Evolutionary conservation across 192 early-diverging fungal species (phyloP).

Genomic region (Oehlia diaphana): DNA sequence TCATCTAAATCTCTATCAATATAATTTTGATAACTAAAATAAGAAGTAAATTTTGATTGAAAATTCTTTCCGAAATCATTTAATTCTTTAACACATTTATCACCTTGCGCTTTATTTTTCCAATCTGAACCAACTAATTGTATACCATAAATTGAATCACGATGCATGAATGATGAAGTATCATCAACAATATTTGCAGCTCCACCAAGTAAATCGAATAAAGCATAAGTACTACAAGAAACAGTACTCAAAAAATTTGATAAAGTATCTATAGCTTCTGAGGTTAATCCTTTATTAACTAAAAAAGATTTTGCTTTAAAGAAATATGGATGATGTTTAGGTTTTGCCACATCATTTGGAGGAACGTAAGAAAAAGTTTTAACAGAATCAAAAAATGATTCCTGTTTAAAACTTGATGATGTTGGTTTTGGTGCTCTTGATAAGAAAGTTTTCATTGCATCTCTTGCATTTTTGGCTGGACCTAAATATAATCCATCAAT

Average conservation of each 20-base stretch:
- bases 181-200: conserved; percentile 15
- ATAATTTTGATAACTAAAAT: conserved; percentile 33
- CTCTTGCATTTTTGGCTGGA: neutral
- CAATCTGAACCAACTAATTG: neutral
- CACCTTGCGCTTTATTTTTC: neutral
- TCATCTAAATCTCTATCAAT: conserved; percentile 31
- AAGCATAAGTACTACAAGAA: neutral
- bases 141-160: conserved; percentile 14
- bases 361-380: neutral
- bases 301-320: conserved; percentile 7
- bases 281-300: neutral
- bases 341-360: neutral
- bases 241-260: neutral
- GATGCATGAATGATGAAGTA: conserved; percentile 21
- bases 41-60: conserved; percentile 23
- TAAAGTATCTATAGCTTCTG: neutral
- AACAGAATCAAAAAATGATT: neutral
- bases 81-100: conserved; percentile 24
- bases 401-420: neutral
- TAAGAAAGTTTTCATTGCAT: neutral
- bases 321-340: neutral
- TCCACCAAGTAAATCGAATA: neutral
- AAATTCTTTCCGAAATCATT: conserved; percentile 21
- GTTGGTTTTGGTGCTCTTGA: neutral
- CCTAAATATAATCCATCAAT: neutral